phyloP scores from a whole-genome alignment of 2,329 filamentous ascomycete species.

The Fusarium scirpi region DNA sequence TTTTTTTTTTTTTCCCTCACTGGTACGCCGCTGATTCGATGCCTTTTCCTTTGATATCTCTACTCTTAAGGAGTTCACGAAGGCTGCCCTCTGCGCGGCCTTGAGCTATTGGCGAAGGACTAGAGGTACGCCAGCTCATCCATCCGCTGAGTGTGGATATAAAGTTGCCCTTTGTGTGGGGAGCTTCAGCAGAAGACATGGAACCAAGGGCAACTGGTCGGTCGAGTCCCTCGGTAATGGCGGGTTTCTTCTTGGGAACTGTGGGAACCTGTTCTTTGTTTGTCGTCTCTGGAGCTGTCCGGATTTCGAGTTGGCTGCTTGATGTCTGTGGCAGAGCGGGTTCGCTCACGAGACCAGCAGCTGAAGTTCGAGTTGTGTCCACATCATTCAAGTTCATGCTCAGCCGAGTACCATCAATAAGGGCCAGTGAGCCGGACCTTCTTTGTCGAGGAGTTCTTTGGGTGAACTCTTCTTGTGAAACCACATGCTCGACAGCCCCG shows the following conservation, averaged over 20 bases:
- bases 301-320: conserved; percentile 62
- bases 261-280: conserved; percentile 38
- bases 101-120: conserved; percentile 43
- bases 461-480: conserved; percentile 27
- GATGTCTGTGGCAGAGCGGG: conserved; percentile 70
- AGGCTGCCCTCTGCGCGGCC: conserved; percentile 69
- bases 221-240: conserved; percentile 41
- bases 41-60: conserved; percentile 53
- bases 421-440: conserved; percentile 52
- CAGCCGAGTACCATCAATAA: conserved; percentile 54
- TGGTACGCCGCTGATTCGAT: conserved; percentile 39
- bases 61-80: conserved; percentile 61
- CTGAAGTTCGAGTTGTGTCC: conserved; percentile 51
- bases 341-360: conserved; percentile 63
- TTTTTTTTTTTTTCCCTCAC: neutral
- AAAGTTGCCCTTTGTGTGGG: conserved; percentile 47
- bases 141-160: conserved; percentile 59
- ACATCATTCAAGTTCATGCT: conserved; percentile 47
- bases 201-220: conserved; percentile 47
- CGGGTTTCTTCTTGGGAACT: conserved; percentile 30
- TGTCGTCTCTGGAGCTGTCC: conserved; percentile 50
- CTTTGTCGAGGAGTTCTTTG: conserved; percentile 43
- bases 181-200: conserved; percentile 42
- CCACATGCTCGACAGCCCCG: conserved; percentile 47
- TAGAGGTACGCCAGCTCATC: conserved; percentile 58